phyloP scores from a whole-genome alignment of 495 filamentous ascomycete species.

The Neohortaea acidophila region DNA sequence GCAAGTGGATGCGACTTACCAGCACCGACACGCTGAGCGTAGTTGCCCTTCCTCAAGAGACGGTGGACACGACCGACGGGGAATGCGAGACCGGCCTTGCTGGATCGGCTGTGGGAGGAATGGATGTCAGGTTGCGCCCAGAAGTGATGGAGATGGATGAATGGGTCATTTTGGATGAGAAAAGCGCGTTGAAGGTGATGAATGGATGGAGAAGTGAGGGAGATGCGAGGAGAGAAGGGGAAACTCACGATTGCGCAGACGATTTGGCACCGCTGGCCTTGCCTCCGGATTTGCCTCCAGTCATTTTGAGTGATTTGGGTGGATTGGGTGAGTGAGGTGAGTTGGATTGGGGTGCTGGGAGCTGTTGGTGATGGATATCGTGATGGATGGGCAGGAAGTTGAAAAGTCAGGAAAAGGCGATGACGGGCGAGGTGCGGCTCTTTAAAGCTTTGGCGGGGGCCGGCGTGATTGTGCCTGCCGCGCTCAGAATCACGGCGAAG shows the following conservation, averaged over 20 bases:
- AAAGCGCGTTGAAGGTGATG: conserved; percentile 21
- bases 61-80: conserved; percentile 99
- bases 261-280: conserved; percentile 89
- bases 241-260: conserved; percentile 83
- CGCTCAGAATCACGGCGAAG: no score
- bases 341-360: conserved; percentile 24
- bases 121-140: conserved; percentile 28
- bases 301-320: conserved; percentile 64
- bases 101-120: conserved; percentile 79
- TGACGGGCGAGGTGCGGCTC: conserved; percentile 10
- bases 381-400: conserved; percentile 17
- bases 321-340: conserved; percentile 12
- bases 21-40: conserved; percentile 98
- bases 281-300: conserved; percentile 95
- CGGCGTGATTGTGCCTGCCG: neutral
- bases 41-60: conserved; percentile 99
- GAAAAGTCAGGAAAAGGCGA: conserved; percentile 8
- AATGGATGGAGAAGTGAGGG: conserved; percentile 11
- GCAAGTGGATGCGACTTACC: conserved; percentile 35
- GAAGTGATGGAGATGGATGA: conserved; percentile 13
- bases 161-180: conserved; percentile 16
- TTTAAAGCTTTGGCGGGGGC: neutral
- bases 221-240: conserved; percentile 13
- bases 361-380: conserved; percentile 18
- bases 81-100: conserved; percentile 98